Evolutionary conservation across 768 basidiomycete species (phyloP).

Genomic region (Leccinum rimulosum): DNA sequence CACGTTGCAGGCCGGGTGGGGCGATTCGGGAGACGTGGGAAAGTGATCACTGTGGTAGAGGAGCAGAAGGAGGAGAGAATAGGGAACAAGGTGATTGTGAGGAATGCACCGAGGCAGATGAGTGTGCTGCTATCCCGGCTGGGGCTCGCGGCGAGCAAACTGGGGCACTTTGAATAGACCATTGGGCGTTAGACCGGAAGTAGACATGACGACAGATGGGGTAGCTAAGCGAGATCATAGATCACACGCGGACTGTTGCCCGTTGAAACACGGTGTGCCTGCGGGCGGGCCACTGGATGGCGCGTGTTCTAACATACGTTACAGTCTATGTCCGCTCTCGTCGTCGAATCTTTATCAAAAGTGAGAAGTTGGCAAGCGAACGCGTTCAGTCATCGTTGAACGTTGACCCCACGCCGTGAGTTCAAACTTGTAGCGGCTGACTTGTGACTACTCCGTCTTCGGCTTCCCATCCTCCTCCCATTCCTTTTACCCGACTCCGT

Average conservation of each 20-base stretch:
- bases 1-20: constrained; percentile 78
- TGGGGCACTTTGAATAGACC: constrained; percentile 49
- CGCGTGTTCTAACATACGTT: background rate
- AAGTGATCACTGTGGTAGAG: constrained; percentile 62
- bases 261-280: constrained; percentile 17
- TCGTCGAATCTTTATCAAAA: background rate
- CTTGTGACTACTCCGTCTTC: constrained; percentile 8
- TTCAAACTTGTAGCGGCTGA: constrained; percentile 29
- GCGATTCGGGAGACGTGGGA: constrained; percentile 63
- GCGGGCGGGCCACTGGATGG: constrained; percentile 15
- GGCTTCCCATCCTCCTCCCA: constrained; percentile 2
- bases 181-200: background rate
- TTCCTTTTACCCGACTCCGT: background rate
- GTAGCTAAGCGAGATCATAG: background rate
- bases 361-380: background rate
- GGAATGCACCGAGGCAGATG: constrained; percentile 41
- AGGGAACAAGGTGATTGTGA: constrained; percentile 27
- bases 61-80: constrained; percentile 30
- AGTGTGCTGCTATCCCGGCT: constrained; percentile 43
- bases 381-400: background rate
- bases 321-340: constrained; percentile 9
- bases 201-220: constrained; percentile 10
- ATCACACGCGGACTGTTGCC: background rate
- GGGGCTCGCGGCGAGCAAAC: constrained; percentile 42
- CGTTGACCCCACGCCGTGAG: background rate